phyloP scores from a whole-genome alignment of 352 stramenopile genomes.

The Globisporangium paddicum region DNA sequence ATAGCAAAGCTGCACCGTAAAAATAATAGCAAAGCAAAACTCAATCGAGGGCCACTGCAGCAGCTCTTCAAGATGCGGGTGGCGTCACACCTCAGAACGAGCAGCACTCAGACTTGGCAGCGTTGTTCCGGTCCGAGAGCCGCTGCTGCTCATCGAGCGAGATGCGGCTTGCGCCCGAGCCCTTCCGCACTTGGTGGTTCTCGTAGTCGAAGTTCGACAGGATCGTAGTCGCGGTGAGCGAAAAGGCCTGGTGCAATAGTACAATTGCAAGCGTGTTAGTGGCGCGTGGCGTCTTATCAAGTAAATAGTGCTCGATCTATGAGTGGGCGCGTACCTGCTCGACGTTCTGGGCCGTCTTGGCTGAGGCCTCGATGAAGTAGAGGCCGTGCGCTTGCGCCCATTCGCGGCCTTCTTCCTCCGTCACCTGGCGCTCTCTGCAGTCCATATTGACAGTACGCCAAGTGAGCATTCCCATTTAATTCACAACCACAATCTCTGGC shows the following conservation, averaged over 20 bases:
- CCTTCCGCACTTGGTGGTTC: slow-evolving; percentile 52
- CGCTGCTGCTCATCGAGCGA: slow-evolving; percentile 26
- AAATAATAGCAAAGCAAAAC: slow-evolving; percentile 1
- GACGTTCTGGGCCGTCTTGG: slow-evolving; percentile 79
- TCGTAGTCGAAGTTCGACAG: slow-evolving; percentile 69
- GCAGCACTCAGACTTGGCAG: slow-evolving; percentile 35
- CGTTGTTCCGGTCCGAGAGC: slow-evolving; percentile 12
- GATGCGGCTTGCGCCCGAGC: slow-evolving; percentile 30
- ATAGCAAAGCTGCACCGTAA: neutral
- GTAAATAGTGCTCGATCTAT: no score
- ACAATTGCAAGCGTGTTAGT: neutral
- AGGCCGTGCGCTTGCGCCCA: slow-evolving; percentile 61
- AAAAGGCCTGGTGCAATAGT: slow-evolving; percentile 40
- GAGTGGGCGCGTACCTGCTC: slow-evolving; percentile 72
- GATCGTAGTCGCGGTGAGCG: slow-evolving; percentile 67
- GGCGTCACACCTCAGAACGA: slow-evolving; percentile 6
- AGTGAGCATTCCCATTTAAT: no score
- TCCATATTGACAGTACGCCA: neutral
- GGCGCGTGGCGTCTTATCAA: neutral
- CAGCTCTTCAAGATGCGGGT: neutral
- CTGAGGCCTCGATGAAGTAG: slow-evolving; percentile 83
- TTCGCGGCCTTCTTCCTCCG: slow-evolving; percentile 56
- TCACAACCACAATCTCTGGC: no score
- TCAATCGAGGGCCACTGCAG: neutral
- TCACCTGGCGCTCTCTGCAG: slow-evolving; percentile 47